Evolutionary conservation across 352 stramenopile species (phyloP), one percentile per base, ranked within the genome.

Genomic region (Phytophthora kernoviae): DNA sequence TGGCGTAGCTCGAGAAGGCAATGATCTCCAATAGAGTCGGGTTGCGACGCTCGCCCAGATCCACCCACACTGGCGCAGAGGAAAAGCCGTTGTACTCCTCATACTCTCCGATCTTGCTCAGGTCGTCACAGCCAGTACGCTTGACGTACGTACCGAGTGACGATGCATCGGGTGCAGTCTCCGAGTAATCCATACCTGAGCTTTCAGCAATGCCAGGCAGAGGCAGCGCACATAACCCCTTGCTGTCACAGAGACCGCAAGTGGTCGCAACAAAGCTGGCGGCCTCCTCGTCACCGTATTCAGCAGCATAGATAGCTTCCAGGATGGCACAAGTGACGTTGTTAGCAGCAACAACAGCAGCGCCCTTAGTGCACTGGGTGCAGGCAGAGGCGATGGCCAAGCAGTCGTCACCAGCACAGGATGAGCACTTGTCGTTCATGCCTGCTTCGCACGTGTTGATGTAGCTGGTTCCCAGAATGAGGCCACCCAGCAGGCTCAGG

Each of bases 51-150:
- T 68, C 56, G 24, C 77, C 78, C 10, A 90, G 68, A 58, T 70
- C 74, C 42, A 67, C 76, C 78, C 77, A 91, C 53, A 80, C 63
- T 2, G 82, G 68, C 24, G 72, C 61, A 11, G 62, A 58, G 7
- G 37, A 76, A 51, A 74, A 69, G 54, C 79, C 79, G 47, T 91
- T 46, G 71, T 85, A 93, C 70, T 79, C 30, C n/a, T 81, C 67
- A 63, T 87, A 93, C 61, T 81, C 70, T 49, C 76, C 76, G 45
- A 90, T 87, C 26, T 76, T 70, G 18, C 41, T 67, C 20, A 60
- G 48, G 50, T 92, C 81, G 54, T 91, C 79, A 36, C 83, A 92
- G 59, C 83, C 83, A 39, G 84, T 91, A 53, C 70, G 75, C 32
- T 91, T 79, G 20, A 79, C 60, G 65, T 83, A 91, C 14, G 46